Evolutionary conservation across 225 moss, liverwort and hornwort genomes (phyloP).

Genomic region (Marchantia paleacea): DNA sequence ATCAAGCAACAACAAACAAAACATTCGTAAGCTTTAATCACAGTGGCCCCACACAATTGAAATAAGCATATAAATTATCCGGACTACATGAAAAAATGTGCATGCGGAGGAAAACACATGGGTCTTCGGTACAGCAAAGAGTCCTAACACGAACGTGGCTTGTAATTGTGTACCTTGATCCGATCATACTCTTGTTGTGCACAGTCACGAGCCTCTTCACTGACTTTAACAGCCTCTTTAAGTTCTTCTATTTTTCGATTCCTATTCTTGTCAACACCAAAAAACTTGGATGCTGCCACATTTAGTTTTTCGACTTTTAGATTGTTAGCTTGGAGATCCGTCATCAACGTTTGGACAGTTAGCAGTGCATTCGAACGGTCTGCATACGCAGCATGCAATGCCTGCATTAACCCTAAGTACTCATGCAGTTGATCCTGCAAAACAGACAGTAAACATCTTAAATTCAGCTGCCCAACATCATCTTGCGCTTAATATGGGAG

Average conservation of each 20-base stretch:
- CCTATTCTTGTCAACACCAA: constrained; percentile 85
- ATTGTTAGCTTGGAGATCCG: constrained; percentile 70
- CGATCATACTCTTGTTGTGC: constrained; percentile 79
- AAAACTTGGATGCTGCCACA: constrained; percentile 78
- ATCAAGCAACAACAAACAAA: background rate
- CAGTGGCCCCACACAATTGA: too few species aligned
- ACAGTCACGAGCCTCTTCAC: constrained; percentile 69
- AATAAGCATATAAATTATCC: too few species aligned
- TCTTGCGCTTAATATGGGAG: too few species aligned
- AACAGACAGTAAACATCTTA: background rate
- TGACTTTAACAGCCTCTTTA: constrained; percentile 65
- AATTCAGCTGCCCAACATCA: background rate
- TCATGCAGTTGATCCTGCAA: constrained; percentile 95
- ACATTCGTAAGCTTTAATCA: background rate
- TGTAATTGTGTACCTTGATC: constrained; percentile 59
- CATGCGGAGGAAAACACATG: background rate
- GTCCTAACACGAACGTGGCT: background rate
- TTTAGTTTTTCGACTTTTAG: constrained; percentile 75
- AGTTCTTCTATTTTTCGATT: constrained; percentile 82
- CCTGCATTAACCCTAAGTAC: constrained; percentile 95
- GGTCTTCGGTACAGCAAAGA: background rate
- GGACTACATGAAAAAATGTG: too few species aligned
- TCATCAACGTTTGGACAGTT: constrained; percentile 87
- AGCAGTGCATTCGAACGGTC: constrained; percentile 83
- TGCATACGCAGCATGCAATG: constrained; percentile 68